phyloP scores from a whole-genome alignment of 768 basidiomycete genomes.

The Suillus ampliporus region DNA sequence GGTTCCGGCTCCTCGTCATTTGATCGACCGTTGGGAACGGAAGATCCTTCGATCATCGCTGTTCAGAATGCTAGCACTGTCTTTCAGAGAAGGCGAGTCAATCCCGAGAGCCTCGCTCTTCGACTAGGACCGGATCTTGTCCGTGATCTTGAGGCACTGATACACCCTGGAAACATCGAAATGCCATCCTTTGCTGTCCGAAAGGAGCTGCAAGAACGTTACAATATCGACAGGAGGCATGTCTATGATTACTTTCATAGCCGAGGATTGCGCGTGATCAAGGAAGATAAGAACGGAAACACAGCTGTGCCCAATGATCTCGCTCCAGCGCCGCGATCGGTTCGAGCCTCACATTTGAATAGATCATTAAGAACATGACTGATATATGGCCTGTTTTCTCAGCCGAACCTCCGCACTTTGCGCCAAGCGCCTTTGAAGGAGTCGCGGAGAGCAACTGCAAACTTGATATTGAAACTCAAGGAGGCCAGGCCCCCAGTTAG shows the following conservation, averaged over 20 bases:
- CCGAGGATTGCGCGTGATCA: slow-evolving; percentile 64
- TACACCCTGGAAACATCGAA: slow-evolving; percentile 67
- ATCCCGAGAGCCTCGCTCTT: slow-evolving; percentile 71
- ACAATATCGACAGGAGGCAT: slow-evolving; percentile 72
- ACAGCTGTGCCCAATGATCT: slow-evolving; percentile 37
- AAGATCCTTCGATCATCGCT: neutral
- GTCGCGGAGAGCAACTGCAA: slow-evolving; percentile 10
- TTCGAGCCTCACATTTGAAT: slow-evolving; percentile 3
- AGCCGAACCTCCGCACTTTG: slow-evolving; percentile 39
- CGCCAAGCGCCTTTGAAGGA: slow-evolving; percentile 32
- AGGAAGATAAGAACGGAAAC: slow-evolving; percentile 66
- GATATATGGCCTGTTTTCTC: slow-evolving; percentile 5
- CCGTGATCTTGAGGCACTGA: slow-evolving; percentile 73
- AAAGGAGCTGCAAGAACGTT: slow-evolving; percentile 73
- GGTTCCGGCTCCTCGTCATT: neutral
- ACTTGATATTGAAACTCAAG: slow-evolving; percentile 4
- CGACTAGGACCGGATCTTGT: slow-evolving; percentile 71
- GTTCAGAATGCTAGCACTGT: slow-evolving; percentile 2
- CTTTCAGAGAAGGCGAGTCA: slow-evolving; percentile 54
- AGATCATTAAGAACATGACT: slow-evolving; percentile 18
- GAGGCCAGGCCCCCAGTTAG: neutral
- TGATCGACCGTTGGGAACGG: neutral
- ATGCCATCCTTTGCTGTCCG: slow-evolving; percentile 79
- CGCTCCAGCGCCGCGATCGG: slow-evolving; percentile 28
- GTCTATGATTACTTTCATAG: slow-evolving; percentile 83